Base-by-base conservation (phyloP, 345 rosid species). In the Syzygium jambos region DNA sequence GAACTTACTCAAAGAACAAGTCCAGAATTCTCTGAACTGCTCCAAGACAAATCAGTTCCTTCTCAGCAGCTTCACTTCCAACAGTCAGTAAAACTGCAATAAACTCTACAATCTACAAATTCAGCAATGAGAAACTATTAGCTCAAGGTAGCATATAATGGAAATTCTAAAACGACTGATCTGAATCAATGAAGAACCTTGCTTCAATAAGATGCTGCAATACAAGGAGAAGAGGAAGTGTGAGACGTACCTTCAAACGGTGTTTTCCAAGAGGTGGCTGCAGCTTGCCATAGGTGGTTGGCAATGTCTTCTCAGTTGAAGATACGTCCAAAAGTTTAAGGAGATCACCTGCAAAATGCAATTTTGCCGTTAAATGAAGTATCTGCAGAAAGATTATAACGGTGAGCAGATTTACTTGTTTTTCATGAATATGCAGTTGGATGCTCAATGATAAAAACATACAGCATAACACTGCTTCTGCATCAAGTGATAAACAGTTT, bases 251-350 rank as follows among this genome's bases (percentile, higher is more conserved):
- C 98, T 96, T 97, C 87, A 97, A 89, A 46, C 98, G 97, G 89
- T 96, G 98, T 89, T 95, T 97, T 84, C 98, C 98, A 38, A 97
- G 97, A 88, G 99, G 99, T 86, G 99, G 98, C 90, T 95, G 98
- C 91, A 97, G 89, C 91, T 94, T 95, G 56, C 99, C 99, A 89
- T 94, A 97, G 4, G 99, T 96, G 86, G 99, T 97, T 51, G 92
- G 87, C 88, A 96, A 90, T 88, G 90, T 78, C 88, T 85, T 90
- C 92, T 95, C 98, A 63, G 91, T 88, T 88, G 94, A 91, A 34
- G 96, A 92, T 87, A 94, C 91, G 85, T 95, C 95, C 93, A 97
- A 93, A 80, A 97, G 98, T 93, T 92, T 92, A 85, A 97, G 93
- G 86, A 97, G 91, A 89, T 93, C 92, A 91, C 98, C 98, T 97